Percentiles rank a stretch among this genome's conserved stretches.
These are phyloP conservation scores for Penicillium vulpinum DNA, from an alignment of 2,329 filamentous ascomycete species.

Conservation along the genomic window DNA sequence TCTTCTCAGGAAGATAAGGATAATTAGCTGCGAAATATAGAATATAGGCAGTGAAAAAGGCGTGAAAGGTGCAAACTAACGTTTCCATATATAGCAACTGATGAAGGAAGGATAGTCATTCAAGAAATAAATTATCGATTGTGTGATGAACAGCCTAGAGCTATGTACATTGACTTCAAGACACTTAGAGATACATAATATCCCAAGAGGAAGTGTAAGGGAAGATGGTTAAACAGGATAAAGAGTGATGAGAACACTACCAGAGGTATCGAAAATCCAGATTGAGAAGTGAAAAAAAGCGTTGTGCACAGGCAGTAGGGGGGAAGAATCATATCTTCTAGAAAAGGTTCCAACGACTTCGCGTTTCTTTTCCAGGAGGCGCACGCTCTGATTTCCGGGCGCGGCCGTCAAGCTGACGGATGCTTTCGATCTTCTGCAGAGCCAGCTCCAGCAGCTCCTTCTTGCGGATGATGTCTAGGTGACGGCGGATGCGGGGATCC, in stretches of 20 bases:
- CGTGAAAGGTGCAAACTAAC: too few relatives aligned
- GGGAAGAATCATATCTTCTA: slow-evolving; percentile 19
- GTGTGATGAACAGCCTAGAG: not conserved
- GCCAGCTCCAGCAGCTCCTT: slow-evolving; percentile 94
- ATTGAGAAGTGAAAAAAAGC: not conserved
- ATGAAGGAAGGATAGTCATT: not conserved
- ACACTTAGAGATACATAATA: slow-evolving; percentile 6
- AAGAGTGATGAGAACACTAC: slow-evolving; percentile 6
- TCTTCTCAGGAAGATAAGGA: too few relatives aligned
- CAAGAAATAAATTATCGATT: not conserved
- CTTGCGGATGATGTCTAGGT: slow-evolving; percentile 85
- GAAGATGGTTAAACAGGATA: not conserved
- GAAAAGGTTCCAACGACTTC: slow-evolving; percentile 47
- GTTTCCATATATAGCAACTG: too few relatives aligned
- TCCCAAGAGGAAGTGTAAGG: slow-evolving; percentile 1
- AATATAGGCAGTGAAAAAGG: too few relatives aligned
- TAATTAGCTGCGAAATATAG: too few relatives aligned
- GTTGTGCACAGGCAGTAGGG: slow-evolving; percentile 1
- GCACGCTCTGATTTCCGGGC: slow-evolving; percentile 50
- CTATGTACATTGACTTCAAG: slow-evolving; percentile 18
- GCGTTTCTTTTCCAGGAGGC: slow-evolving; percentile 38
- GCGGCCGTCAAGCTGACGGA: slow-evolving; percentile 78
- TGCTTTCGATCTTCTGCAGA: slow-evolving; percentile 89
- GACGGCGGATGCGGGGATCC: slow-evolving; percentile 83
- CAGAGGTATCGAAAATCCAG: slow-evolving; percentile 15